Conservation (phyloP, 441 rosid species). For the Raphanus hybrid region DNA sequence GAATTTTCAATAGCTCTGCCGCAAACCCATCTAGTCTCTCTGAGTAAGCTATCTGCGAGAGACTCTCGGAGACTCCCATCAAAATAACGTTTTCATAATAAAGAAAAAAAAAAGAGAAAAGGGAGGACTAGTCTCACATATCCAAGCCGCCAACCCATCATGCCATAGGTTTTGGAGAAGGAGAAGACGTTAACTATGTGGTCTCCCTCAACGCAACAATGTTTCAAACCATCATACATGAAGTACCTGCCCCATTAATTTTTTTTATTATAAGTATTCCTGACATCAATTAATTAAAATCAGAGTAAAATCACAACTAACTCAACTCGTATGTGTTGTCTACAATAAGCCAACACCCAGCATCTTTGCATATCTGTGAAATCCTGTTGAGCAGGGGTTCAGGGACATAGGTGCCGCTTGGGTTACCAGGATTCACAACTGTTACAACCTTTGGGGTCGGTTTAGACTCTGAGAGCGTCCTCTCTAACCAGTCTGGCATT, state of each 20-base stretch:
- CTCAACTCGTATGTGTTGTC: conserved; percentile 92
- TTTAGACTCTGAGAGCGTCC: conserved; percentile 61
- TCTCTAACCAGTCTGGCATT: conserved; percentile 84
- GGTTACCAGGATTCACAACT: conserved; percentile 98
- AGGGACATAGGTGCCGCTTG: conserved; percentile 76
- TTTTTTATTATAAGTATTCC: no score
- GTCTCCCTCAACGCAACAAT: conserved; percentile 86
- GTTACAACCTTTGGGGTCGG: conserved; percentile 94
- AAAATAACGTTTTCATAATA: no score
- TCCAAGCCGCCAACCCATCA: conserved; percentile 99
- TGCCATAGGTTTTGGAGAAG: conserved; percentile 97
- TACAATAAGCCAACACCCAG: conserved; percentile 96
- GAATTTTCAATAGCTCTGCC: no score
- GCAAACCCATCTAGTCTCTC: no score
- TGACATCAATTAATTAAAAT: conserved; percentile 1
- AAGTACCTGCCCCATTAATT: conserved; percentile 67
- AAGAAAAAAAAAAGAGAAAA: no score
- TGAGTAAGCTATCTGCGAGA: no score
- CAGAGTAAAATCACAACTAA: neutral
- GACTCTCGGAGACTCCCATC: no score
- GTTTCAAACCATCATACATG: conserved; percentile 91
- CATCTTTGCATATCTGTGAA: conserved; percentile 76
- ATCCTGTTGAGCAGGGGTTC: conserved; percentile 91
- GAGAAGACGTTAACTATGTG: conserved; percentile 95
- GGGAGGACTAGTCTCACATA: conserved; percentile 62